These are phyloP conservation scores for Pythium diclinum DNA, from an alignment of 352 stramenopile genomes.

Conservation along the genomic window DNA sequence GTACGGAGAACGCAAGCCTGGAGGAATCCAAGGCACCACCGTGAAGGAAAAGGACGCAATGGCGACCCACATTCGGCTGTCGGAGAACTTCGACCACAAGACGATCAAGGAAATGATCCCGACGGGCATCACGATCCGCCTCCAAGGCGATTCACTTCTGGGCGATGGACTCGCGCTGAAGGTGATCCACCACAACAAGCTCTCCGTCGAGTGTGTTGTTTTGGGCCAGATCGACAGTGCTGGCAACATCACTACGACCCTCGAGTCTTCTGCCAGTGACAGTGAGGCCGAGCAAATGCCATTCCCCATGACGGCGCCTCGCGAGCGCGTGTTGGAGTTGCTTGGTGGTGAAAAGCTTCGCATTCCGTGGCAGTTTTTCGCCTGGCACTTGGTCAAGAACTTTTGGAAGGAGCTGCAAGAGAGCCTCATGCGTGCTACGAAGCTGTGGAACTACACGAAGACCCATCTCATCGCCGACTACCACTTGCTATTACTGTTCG, in stretches of 20 bases:
- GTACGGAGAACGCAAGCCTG: constrained; percentile 59
- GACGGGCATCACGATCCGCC: constrained; percentile 74
- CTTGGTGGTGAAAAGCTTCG: constrained; percentile 81
- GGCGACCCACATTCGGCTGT: constrained; percentile 78
- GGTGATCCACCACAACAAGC: constrained; percentile 78
- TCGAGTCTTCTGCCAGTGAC: constrained; percentile 31
- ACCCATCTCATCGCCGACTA: constrained; percentile 81
- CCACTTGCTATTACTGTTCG: constrained; percentile 74
- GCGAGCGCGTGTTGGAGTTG: constrained; percentile 69
- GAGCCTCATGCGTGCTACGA: constrained; percentile 69
- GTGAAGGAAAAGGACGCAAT: constrained; percentile 40
- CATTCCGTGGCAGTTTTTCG: constrained; percentile 74
- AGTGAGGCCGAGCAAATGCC: constrained; percentile 17
- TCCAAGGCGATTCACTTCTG: constrained; percentile 77
- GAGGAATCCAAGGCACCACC: constrained; percentile 15
- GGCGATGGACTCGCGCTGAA: constrained; percentile 72
- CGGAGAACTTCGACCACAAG: constrained; percentile 89
- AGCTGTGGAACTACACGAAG: constrained; percentile 81
- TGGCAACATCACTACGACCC: constrained; percentile 23
- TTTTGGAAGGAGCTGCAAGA: constrained; percentile 74
- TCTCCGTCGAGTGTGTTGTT: constrained; percentile 84
- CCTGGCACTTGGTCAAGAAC: constrained; percentile 63
- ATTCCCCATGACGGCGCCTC: constrained; percentile 17
- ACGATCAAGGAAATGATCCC: constrained; percentile 90
- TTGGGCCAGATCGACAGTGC: constrained; percentile 41